Conservation (phyloP, 2,329 filamentous ascomycete genomes). For the Xylariaceae sp. region DNA sequence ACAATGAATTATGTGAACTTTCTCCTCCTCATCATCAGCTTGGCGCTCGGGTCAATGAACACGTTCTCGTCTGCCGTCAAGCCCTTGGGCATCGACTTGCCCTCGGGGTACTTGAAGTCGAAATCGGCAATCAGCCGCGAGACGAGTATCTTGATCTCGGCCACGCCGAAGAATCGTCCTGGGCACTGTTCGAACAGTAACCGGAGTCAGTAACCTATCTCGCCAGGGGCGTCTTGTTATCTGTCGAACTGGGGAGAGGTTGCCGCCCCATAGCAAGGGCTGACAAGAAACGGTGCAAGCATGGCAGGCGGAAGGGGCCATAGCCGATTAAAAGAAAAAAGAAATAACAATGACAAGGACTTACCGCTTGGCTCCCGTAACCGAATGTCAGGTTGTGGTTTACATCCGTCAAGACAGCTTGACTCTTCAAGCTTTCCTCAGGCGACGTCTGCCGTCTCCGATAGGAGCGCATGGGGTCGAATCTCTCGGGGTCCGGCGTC, state of each 20-base stretch:
- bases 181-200: too few species aligned
- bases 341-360: too few species aligned
- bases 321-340: too few species aligned
- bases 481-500: constrained; percentile 2
- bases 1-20: neutral
- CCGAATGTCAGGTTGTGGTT: constrained; percentile 4
- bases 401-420: constrained; percentile 1
- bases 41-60: constrained; percentile 4
- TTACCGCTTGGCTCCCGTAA: constrained; percentile 4
- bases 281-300: too few species aligned
- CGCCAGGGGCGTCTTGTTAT: too few species aligned
- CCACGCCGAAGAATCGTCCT: constrained; percentile 2
- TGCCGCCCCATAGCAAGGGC: too few species aligned
- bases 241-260: too few species aligned
- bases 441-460: constrained; percentile 2
- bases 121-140: constrained; percentile 1
- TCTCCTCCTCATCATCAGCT: constrained; percentile 5
- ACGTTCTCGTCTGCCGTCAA: constrained; percentile 6
- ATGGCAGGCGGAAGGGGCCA: too few species aligned
- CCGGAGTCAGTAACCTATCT: too few species aligned
- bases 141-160: constrained; percentile 4
- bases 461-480: constrained; percentile 5
- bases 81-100: constrained; percentile 2
- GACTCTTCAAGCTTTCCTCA: constrained; percentile 1
- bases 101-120: constrained; percentile 4